phyloP scores from a whole-genome alignment of 441 rosid species.

The Biscutella auriculata region DNA sequence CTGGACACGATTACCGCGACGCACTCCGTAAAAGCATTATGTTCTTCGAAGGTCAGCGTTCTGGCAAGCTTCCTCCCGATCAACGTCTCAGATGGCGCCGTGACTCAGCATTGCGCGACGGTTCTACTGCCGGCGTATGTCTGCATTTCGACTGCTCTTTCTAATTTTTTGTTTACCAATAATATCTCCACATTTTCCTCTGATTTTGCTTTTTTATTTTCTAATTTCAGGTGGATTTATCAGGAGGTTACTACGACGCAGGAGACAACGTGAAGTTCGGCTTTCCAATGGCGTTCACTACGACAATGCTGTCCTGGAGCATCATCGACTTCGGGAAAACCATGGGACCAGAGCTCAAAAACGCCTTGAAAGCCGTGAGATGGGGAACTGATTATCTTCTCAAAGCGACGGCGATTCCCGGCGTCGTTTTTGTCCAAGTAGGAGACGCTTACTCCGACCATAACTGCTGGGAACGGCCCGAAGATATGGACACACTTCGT shows the following conservation, averaged over 20 bases:
- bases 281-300: slow-evolving; percentile 62
- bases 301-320: slow-evolving; percentile 64
- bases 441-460: slow-evolving; percentile 64
- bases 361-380: slow-evolving; percentile 44
- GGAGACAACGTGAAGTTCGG: slow-evolving; percentile 75
- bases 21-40: slow-evolving; percentile 71
- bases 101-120: slow-evolving; percentile 80
- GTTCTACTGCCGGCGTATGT: slow-evolving; percentile 71
- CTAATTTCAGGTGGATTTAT: slow-evolving; percentile 43
- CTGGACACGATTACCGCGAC: slow-evolving; percentile 21
- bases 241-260: slow-evolving; percentile 71
- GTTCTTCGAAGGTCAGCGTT: slow-evolving; percentile 84
- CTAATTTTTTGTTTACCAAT: no score
- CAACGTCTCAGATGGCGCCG: slow-evolving; percentile 76
- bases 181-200: no score
- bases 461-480: slow-evolving; percentile 66
- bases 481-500: slow-evolving; percentile 55
- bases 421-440: slow-evolving; percentile 50
- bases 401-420: slow-evolving; percentile 42
- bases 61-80: slow-evolving; percentile 68
- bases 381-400: slow-evolving; percentile 68
- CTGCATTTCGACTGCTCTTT: not conserved
- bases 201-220: not conserved
- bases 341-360: slow-evolving; percentile 25
- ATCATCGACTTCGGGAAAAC: slow-evolving; percentile 44